Conservation (phyloP, 2,329 filamentous ascomycete genomes). For the Fusarium bulbicola region DNA sequence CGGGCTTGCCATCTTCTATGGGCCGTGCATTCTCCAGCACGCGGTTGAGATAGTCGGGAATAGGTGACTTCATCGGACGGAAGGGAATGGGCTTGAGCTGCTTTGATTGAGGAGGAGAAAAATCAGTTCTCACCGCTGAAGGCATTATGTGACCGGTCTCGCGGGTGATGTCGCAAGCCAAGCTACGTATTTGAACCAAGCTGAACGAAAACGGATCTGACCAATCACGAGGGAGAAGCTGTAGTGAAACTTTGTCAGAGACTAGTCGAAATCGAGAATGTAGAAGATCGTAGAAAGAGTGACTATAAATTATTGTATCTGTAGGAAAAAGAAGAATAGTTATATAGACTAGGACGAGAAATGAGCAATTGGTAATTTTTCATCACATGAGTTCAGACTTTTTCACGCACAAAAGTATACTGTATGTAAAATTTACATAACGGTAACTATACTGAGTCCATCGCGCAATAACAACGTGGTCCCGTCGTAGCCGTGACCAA, state of each 20-base stretch:
- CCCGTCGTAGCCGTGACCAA: not conserved
- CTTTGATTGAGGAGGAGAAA: not conserved
- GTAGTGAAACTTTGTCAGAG: not conserved
- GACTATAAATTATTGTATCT: not conserved
- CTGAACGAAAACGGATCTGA: not conserved
- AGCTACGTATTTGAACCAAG: not conserved
- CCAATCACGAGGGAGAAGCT: not conserved
- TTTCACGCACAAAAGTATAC: not conserved
- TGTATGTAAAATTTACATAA: constrained; percentile 9
- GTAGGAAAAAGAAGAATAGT: not conserved
- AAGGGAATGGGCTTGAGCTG: not conserved
- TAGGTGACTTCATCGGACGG: constrained; percentile 46
- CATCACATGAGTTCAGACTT: constrained; percentile 2
- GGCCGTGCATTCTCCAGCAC: constrained; percentile 47
- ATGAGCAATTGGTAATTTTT: not conserved
- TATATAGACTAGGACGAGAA: not conserved
- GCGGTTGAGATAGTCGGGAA: constrained; percentile 46
- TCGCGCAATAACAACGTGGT: not conserved
- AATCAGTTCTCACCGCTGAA: not conserved
- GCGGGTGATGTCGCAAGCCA: constrained; percentile 26
- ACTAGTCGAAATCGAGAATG: not conserved
- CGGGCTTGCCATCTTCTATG: constrained; percentile 45
- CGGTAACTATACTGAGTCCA: not conserved
- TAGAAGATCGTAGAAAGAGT: not conserved
- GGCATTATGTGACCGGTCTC: not conserved